These are phyloP conservation scores for Penicillium sp. DNA, from an alignment of 2,329 filamentous ascomycete genomes.

Conservation along the genomic window DNA sequence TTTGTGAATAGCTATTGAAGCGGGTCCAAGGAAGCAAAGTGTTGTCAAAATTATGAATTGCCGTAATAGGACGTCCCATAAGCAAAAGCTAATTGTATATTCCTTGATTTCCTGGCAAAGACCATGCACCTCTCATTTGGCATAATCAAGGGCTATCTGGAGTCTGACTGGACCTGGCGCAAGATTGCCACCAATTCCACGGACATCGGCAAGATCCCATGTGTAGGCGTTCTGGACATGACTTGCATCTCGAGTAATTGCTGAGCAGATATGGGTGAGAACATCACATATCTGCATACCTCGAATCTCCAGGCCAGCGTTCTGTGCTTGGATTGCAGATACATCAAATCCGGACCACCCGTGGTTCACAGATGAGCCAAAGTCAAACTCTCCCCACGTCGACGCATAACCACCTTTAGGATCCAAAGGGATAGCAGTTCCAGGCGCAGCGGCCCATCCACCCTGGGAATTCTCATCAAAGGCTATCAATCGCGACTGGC, in stretches of 20 bases:
- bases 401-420: conserved; percentile 27
- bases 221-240: conserved; percentile 35
- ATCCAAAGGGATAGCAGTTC: conserved; percentile 25
- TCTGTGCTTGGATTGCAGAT: conserved; percentile 33
- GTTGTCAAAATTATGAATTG: too few relatives aligned
- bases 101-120: too few relatives aligned
- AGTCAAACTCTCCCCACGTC: conserved; percentile 38
- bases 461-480: conserved; percentile 37
- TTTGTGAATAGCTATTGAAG: too few relatives aligned
- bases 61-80: too few relatives aligned
- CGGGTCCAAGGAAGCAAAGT: too few relatives aligned
- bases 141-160: conserved; percentile 25
- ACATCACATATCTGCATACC: conserved; percentile 37
- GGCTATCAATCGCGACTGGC: conserved; percentile 11
- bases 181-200: conserved; percentile 38
- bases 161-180: conserved; percentile 22
- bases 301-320: conserved; percentile 28
- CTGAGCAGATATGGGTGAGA: conserved; percentile 28
- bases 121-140: neutral
- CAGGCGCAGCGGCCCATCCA: conserved; percentile 29
- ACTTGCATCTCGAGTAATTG: conserved; percentile 24
- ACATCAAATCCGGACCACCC: conserved; percentile 35
- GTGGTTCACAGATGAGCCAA: conserved; percentile 25
- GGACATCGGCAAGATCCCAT: conserved; percentile 23
- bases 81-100: too few relatives aligned